A percentile compares a stretch with the other conserved stretches of the same genome.
Evolutionary conservation across 2,329 filamentous ascomycete species (phyloP).

Genomic region (Penicillium sp.): DNA sequence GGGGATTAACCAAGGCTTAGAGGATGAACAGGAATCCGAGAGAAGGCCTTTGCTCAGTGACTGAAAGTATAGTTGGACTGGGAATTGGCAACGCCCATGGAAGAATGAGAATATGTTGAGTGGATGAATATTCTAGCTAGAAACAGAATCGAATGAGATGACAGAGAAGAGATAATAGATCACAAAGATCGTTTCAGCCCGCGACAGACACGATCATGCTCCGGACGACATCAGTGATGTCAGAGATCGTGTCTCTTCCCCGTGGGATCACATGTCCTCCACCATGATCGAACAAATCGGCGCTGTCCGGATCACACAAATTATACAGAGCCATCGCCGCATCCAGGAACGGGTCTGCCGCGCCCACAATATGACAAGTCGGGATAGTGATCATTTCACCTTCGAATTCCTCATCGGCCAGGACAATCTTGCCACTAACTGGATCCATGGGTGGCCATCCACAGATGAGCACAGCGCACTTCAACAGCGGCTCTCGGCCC

Average conservation of each 20-base stretch:
- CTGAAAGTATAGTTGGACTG: background rate
- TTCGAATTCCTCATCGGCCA: slow-evolving; percentile 13
- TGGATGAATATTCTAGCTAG: background rate
- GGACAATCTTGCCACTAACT: slow-evolving; percentile 11
- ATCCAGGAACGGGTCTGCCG: slow-evolving; percentile 38
- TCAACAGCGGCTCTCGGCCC: slow-evolving; percentile 3
- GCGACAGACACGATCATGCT: slow-evolving; percentile 13
- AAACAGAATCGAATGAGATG: background rate
- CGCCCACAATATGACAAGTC: slow-evolving; percentile 31
- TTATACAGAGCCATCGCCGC: slow-evolving; percentile 41
- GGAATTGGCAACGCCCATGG: too few relatives aligned
- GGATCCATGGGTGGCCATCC: slow-evolving; percentile 21
- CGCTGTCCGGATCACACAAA: slow-evolving; percentile 40
- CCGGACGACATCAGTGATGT: slow-evolving; percentile 28
- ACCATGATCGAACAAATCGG: slow-evolving; percentile 42
- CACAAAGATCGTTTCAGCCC: background rate
- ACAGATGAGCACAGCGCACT: slow-evolving; percentile 13
- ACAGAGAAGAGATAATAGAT: background rate
- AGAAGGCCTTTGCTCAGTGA: slow-evolving; percentile 26
- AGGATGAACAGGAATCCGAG: slow-evolving; percentile 17
- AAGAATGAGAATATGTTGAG: background rate
- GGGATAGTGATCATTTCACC: slow-evolving; percentile 20
- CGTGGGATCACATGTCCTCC: slow-evolving; percentile 42
- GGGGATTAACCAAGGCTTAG: background rate
- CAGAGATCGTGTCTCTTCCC: slow-evolving; percentile 26